These are phyloP conservation scores for Gnomoniopsis sp. DNA, from an alignment of 2,329 filamentous ascomycete genomes.

Conservation along the genomic window DNA sequence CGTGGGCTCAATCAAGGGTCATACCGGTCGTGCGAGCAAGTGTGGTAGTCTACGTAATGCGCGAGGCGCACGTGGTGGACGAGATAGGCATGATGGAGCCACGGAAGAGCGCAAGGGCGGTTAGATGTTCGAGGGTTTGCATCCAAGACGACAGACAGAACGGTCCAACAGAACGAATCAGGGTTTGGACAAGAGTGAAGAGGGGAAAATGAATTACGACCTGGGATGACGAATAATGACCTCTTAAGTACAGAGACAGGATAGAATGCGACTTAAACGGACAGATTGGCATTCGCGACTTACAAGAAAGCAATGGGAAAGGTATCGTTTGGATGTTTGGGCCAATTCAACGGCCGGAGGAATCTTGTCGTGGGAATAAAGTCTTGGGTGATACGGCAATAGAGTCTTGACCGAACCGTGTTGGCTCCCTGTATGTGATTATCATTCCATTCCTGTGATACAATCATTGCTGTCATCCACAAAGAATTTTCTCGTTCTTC, in stretches of 20 bases:
- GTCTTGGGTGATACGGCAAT: no score
- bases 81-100: neutral
- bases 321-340: neutral
- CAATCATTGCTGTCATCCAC: no score
- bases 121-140: neutral
- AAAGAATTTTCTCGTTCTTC: no score
- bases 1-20: neutral
- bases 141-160: neutral
- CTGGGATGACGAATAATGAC: no score
- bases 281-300: neutral
- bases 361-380: neutral
- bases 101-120: conserved; percentile 15
- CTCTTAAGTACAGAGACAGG: neutral
- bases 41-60: neutral
- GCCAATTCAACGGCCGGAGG: neutral
- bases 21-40: neutral
- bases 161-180: neutral
- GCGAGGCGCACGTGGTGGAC: neutral
- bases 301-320: neutral
- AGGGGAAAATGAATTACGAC: neutral
- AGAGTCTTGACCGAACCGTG: neutral
- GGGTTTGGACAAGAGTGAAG: neutral
- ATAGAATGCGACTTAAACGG: neutral
- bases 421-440: neutral
- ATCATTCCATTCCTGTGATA: neutral